Evolutionary conservation across 2,329 filamentous ascomycete species (phyloP), one percentile per base, ranked within the genome.

Genomic region (Parascedosporium putredinis): DNA sequence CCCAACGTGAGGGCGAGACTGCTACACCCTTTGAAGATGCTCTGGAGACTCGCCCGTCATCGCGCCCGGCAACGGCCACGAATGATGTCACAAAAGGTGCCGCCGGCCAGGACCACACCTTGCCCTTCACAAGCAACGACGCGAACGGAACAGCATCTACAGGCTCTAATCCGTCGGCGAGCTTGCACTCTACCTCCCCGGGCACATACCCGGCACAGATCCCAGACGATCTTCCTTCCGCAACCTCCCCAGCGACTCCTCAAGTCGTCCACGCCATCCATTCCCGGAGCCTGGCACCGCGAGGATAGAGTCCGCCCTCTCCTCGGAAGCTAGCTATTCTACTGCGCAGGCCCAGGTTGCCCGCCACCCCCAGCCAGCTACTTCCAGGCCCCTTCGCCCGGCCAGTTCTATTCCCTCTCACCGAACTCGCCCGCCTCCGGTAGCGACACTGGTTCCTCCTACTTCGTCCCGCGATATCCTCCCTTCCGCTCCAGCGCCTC

Each of bases 381-480:
- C 38, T 23, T 9, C 38, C 38, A 42, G 20, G 23, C 38, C 8
- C 38, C 38, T 3, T 42, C 38, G 2, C 42, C 42, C 12, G 23
- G 42, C 42, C 42, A 45, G 23, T 45, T 25, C 23, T 27, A 29
- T 14, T 29, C 42, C 5, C 14, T 29, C 22, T 45, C 25, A 9
- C 42, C 42, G 1, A 29, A 27, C 23, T 45, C 42, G 5, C 42
- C 42, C 5, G 14, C 22, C 9, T 45, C 42, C n/a, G 5, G 42
- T 27, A 25, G 38, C 29, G 23, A 47, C 31, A 18, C 29, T 9
- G 22, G 24, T 29, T n/a, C n/a, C 50, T 18, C 38, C 16, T 25
- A 48, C 34, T 7, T 47, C 38, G 10, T 23, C 45, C 22, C 46
- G 45, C 25, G 43, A 52, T 29, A 29, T 24, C 50, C 36, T 23